Evolutionary conservation across 495 filamentous ascomycete genomes (phyloP).

Genomic region (Aspergillus avenaceus): DNA sequence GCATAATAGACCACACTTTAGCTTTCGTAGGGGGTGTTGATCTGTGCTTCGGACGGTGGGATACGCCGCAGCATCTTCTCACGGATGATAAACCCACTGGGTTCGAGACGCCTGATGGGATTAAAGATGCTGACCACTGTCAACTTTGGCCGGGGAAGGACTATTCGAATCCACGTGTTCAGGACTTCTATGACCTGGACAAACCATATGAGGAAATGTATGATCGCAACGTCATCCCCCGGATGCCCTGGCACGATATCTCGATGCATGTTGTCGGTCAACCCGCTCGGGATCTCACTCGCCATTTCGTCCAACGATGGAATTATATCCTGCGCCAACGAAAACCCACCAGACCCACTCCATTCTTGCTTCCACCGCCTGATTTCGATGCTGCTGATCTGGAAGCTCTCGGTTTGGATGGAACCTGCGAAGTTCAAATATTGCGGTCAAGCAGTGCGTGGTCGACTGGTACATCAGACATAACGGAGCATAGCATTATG

Average conservation of each 20-base stretch:
- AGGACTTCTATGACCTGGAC: conserved; percentile 89
- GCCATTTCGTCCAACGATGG: conserved; percentile 99
- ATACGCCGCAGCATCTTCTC: conserved; percentile 87
- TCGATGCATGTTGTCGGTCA: conserved; percentile 98
- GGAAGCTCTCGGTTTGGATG: conserved; percentile 79
- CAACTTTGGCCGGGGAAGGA: conserved; percentile 98
- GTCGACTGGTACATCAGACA: conserved; percentile 83
- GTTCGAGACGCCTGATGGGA: conserved; percentile 72
- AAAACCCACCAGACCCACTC: conserved; percentile 89
- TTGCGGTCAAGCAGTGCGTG: conserved; percentile 84
- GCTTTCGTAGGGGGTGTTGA: conserved; percentile 97
- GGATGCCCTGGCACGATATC: conserved; percentile 99
- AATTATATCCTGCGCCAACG: conserved; percentile 94
- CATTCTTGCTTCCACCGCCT: conserved; percentile 87
- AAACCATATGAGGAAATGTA: conserved; percentile 99
- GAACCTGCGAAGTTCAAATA: conserved; percentile 95
- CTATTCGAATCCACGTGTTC: conserved; percentile 93
- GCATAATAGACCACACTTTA: conserved; percentile 91
- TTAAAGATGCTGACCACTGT: conserved; percentile 88
- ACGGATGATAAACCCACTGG: conserved; percentile 93
- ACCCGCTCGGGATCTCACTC: conserved; percentile 86
- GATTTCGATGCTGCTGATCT: conserved; percentile 84
- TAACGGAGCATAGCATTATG: conserved; percentile 89
- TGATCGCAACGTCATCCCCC: conserved; percentile 75
- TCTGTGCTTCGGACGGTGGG: conserved; percentile 96